Percentiles rank a stretch among this genome's conserved stretches.
These are phyloP conservation scores for Fusarium sp. DNA, from an alignment of 2,329 filamentous ascomycete genomes.

Conservation along the genomic window DNA sequence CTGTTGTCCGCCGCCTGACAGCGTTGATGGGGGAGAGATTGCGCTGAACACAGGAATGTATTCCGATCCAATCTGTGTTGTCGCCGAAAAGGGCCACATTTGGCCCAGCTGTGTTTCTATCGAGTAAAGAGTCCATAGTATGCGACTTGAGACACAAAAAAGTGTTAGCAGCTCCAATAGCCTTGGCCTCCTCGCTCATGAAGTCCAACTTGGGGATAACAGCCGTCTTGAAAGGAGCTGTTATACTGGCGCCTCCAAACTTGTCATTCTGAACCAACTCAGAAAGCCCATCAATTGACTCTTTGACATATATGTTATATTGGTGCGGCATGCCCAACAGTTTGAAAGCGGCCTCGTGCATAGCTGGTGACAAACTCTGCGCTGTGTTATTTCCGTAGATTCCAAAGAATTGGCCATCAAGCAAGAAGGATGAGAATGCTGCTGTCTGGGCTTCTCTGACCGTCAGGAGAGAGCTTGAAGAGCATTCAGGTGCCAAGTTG, in stretches of 20 bases:
- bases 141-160: neutral
- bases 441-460: conserved; percentile 4
- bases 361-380: conserved; percentile 5
- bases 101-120: neutral
- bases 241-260: conserved; percentile 3
- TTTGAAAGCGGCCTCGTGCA: conserved; percentile 5
- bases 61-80: conserved; percentile 8
- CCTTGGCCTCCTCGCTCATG: conserved; percentile 2
- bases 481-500: neutral
- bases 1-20: conserved; percentile 3
- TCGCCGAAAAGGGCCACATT: conserved; percentile 7
- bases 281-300: neutral
- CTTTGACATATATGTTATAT: neutral
- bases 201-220: conserved; percentile 4
- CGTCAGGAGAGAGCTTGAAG: neutral
- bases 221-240: neutral
- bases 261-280: neutral
- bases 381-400: conserved; percentile 9
- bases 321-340: neutral
- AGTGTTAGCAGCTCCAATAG: conserved; percentile 10
- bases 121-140: neutral
- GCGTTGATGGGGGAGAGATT: conserved; percentile 14
- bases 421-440: neutral
- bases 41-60: conserved; percentile 2
- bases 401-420: neutral